Conservation (phyloP, 192 early-diverging fungal genomes). For the Mortierella claussenii region DNA sequence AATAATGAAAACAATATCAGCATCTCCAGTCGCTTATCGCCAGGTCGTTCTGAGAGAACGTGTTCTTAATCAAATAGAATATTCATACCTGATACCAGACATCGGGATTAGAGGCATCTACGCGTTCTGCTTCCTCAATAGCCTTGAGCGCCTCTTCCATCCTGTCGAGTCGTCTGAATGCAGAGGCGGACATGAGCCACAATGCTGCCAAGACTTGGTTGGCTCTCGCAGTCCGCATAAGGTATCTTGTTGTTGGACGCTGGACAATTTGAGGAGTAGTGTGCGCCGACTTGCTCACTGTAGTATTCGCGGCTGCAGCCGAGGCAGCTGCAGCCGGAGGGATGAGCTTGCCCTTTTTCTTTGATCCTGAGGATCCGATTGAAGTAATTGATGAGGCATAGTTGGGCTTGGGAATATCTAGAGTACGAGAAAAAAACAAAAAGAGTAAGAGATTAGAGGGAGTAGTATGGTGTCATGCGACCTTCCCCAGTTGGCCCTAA, state of each 20-base stretch:
- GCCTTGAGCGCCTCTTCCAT: constrained; percentile 67
- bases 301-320: constrained; percentile 41
- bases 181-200: constrained; percentile 66
- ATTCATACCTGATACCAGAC: constrained; percentile 63
- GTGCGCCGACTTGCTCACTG: constrained; percentile 36
- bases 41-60: too few relatives aligned
- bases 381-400: constrained; percentile 55
- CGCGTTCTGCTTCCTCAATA: constrained; percentile 65
- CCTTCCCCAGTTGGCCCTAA: too few relatives aligned
- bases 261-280: constrained; percentile 30
- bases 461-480: too few relatives aligned
- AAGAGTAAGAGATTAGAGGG: too few relatives aligned
- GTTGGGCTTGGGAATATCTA: constrained; percentile 52
- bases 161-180: constrained; percentile 57
- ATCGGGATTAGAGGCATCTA: constrained; percentile 60
- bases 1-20: not conserved
- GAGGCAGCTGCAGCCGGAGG: constrained; percentile 28
- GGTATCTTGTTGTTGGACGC: constrained; percentile 44
- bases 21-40: not conserved
- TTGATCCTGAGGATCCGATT: constrained; percentile 33
- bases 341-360: constrained; percentile 23
- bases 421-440: too few relatives aligned
- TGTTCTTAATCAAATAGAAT: not conserved
- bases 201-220: constrained; percentile 58
- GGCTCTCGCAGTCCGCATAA: constrained; percentile 55